Percentiles rank a stretch among this genome's conserved stretches.
phyloP scores from a whole-genome alignment of 805 yeast species.

The Candida stauntonica region DNA sequence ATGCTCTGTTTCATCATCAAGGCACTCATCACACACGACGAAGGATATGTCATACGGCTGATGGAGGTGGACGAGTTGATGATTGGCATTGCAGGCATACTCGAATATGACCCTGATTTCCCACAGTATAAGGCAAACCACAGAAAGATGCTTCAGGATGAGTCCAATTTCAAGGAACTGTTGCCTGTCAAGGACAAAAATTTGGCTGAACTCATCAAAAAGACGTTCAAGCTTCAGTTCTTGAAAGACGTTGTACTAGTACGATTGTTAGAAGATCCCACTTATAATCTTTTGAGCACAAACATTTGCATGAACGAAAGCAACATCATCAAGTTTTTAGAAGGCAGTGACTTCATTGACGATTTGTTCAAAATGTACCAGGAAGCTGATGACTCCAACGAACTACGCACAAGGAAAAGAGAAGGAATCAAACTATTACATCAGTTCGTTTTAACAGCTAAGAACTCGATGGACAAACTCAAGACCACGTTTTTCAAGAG shows the following conservation, averaged over 20 bases:
- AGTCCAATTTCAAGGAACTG: conserved; percentile 64
- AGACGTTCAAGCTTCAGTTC: conserved; percentile 74
- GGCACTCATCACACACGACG: conserved; percentile 67
- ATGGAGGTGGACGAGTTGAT: conserved; percentile 50
- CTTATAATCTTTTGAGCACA: conserved; percentile 61
- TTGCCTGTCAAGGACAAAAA: conserved; percentile 53
- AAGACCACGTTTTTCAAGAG: conserved; percentile 60
- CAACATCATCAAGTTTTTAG: conserved; percentile 56
- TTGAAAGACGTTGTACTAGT: conserved; percentile 85
- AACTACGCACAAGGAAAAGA: conserved; percentile 34
- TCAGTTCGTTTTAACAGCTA: conserved; percentile 75
- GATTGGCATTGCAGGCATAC: conserved; percentile 64
- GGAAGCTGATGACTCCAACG: neutral
- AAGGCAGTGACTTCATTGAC: conserved; percentile 47
- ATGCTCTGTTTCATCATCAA: conserved; percentile 70
- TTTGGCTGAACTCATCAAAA: conserved; percentile 54
- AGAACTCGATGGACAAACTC: conserved; percentile 54
- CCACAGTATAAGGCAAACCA: conserved; percentile 79
- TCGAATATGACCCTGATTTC: conserved; percentile 88
- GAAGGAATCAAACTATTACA: conserved; percentile 78
- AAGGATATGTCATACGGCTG: conserved; percentile 53
- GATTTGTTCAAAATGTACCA: conserved; percentile 57
- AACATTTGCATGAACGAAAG: conserved; percentile 67
- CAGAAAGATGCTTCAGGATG: conserved; percentile 56
- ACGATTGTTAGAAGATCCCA: conserved; percentile 74